phyloP scores from a whole-genome alignment of 164 flowering plant genomes.

The Umbellularia californica region DNA sequence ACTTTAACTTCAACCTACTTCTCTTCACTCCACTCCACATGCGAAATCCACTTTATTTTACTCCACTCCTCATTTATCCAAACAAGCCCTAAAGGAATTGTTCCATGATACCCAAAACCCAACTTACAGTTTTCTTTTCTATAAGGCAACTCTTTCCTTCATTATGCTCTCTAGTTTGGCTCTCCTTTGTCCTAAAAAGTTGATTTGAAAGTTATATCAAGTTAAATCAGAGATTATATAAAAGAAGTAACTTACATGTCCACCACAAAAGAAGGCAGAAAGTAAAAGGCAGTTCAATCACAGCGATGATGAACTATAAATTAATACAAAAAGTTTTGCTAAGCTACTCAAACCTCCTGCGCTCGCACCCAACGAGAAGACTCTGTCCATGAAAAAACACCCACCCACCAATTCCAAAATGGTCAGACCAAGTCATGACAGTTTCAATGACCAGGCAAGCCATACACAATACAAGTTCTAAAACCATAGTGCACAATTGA shows the following conservation, averaged over 20 bases:
- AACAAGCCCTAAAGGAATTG: background rate
- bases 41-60: too few relatives aligned
- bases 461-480: background rate
- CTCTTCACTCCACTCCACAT: too few relatives aligned
- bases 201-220: constrained; percentile 2
- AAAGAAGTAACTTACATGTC: background rate
- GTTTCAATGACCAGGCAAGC: background rate
- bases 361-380: background rate
- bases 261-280: background rate
- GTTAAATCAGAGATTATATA: background rate
- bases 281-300: background rate
- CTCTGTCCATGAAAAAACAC: background rate
- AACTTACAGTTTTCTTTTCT: constrained; percentile 45
- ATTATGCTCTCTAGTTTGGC: constrained; percentile 27
- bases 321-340: background rate
- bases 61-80: too few relatives aligned
- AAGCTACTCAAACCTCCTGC: background rate
- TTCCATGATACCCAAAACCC: background rate
- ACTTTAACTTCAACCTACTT: too few relatives aligned
- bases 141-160: constrained; percentile 22
- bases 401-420: background rate
- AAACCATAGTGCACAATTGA: background rate
- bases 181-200: constrained; percentile 40
- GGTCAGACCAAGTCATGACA: background rate
- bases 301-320: background rate